Percentiles rank a stretch among this genome's conserved stretches.
Conservation (phyloP, 169 alveolate species). For the Perkinsus olseni region DNA sequence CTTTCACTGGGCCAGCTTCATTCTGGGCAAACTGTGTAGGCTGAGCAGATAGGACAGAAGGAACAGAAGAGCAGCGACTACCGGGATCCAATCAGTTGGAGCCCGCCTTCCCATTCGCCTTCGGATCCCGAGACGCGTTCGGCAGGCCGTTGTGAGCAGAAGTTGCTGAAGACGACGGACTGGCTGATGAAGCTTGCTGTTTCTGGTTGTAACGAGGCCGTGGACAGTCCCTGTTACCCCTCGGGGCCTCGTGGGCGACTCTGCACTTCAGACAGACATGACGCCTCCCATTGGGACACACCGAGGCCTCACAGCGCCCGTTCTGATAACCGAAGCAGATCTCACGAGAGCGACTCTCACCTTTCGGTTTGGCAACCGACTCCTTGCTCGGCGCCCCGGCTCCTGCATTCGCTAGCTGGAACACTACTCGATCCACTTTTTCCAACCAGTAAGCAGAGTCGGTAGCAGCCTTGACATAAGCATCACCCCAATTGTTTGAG, state of each 20-base stretch:
- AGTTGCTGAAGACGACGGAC: no score
- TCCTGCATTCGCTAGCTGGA: neutral
- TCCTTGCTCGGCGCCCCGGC: no score
- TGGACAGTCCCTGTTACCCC: neutral
- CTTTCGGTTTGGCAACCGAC: neutral
- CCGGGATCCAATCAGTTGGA: no score
- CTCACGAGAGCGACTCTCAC: neutral
- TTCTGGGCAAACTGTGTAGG: no score
- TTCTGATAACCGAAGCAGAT: neutral
- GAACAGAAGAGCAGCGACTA: no score
- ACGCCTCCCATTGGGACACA: neutral
- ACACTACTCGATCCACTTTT: neutral
- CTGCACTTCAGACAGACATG: neutral
- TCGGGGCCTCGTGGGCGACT: neutral
- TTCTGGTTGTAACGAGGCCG: no score
- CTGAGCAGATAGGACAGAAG: no score
- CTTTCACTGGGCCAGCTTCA: neutral
- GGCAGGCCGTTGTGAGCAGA: neutral
- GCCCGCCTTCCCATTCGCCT: no score
- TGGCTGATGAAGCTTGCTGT: no score
- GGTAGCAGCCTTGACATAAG: neutral
- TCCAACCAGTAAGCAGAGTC: neutral
- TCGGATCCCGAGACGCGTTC: no score
- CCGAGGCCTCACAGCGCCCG: neutral
- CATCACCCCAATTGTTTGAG: neutral